These are phyloP conservation scores for Austroboletus eburneus DNA, from an alignment of 768 basidiomycete genomes.

Conservation along the genomic window DNA sequence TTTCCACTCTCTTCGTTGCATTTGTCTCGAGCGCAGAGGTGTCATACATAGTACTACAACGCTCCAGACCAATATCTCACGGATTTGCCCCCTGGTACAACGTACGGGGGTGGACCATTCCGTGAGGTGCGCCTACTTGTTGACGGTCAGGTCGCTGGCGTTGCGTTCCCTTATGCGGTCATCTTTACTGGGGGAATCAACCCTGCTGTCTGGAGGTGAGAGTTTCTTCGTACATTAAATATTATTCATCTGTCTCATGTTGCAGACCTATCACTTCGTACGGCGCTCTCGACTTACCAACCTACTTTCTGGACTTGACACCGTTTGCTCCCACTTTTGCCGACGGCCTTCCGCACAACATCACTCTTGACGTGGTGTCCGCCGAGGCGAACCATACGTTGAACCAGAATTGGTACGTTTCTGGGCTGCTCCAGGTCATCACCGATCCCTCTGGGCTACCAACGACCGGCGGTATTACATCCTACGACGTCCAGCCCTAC, in stretches of 20 bases:
- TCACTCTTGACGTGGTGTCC: constrained; percentile 71
- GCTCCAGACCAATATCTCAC: constrained; percentile 54
- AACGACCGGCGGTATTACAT: constrained; percentile 65
- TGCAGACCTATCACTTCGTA: constrained; percentile 69
- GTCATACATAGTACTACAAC: constrained; percentile 56
- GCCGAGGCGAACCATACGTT: constrained; percentile 63
- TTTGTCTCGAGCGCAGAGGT: not conserved
- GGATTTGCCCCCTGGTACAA: constrained; percentile 48
- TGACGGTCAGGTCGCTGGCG: constrained; percentile 52
- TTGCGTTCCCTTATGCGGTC: constrained; percentile 53
- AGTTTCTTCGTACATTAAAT: not conserved
- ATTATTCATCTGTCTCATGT: not conserved
- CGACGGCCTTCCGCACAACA: constrained; percentile 63
- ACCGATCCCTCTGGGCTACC: constrained; percentile 58
- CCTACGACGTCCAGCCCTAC: constrained; percentile 54
- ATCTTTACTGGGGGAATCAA: constrained; percentile 76
- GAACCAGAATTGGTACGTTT: constrained; percentile 76
- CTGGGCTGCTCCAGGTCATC: constrained; percentile 62
- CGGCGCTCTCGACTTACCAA: constrained; percentile 72
- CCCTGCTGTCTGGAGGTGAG: constrained; percentile 65
- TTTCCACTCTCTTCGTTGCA: not conserved
- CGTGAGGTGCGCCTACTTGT: constrained; percentile 60
- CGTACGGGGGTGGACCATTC: constrained; percentile 49
- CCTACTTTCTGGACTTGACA: constrained; percentile 73
- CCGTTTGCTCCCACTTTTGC: constrained; percentile 70